Conservation (phyloP, 2,329 filamentous ascomycete genomes). For the Huntiella abstrusa region DNA sequence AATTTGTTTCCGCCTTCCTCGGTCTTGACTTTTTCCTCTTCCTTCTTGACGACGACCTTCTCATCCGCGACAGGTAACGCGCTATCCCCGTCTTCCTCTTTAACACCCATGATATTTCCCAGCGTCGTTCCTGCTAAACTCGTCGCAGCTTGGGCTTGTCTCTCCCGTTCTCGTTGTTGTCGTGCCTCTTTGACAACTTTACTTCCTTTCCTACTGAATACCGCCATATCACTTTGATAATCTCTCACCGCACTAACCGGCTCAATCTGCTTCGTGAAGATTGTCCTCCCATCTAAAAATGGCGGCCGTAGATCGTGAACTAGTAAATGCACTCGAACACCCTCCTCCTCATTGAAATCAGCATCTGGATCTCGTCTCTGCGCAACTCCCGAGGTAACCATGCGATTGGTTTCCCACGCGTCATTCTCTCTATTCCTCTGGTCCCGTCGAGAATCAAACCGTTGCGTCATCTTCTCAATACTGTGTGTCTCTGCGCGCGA, state of each 20-base stretch:
- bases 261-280: slow-evolving; percentile 94
- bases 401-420: slow-evolving; percentile 96
- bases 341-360: slow-evolving; percentile 84
- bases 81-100: slow-evolving; percentile 79
- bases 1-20: slow-evolving; percentile 49
- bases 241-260: slow-evolving; percentile 86
- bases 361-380: slow-evolving; percentile 66
- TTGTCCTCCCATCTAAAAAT: slow-evolving; percentile 81
- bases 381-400: slow-evolving; percentile 90
- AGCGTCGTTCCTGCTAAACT: slow-evolving; percentile 80
- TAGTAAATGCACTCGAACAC: slow-evolving; percentile 70
- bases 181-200: slow-evolving; percentile 79
- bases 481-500: slow-evolving; percentile 62
- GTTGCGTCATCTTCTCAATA: slow-evolving; percentile 61
- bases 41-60: slow-evolving; percentile 38
- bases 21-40: slow-evolving; percentile 12
- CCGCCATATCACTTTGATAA: slow-evolving; percentile 94
- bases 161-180: slow-evolving; percentile 81
- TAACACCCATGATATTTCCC: slow-evolving; percentile 89
- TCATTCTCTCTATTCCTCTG: slow-evolving; percentile 90
- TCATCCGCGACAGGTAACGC: slow-evolving; percentile 60
- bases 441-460: slow-evolving; percentile 47
- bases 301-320: slow-evolving; percentile 89
- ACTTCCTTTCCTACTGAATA: slow-evolving; percentile 90
- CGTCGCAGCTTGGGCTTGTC: slow-evolving; percentile 87